Evolutionary conservation across 306 rosid genomes (phyloP), one percentile per base, ranked within the genome.

Genomic region (Dryas octopetala): DNA sequence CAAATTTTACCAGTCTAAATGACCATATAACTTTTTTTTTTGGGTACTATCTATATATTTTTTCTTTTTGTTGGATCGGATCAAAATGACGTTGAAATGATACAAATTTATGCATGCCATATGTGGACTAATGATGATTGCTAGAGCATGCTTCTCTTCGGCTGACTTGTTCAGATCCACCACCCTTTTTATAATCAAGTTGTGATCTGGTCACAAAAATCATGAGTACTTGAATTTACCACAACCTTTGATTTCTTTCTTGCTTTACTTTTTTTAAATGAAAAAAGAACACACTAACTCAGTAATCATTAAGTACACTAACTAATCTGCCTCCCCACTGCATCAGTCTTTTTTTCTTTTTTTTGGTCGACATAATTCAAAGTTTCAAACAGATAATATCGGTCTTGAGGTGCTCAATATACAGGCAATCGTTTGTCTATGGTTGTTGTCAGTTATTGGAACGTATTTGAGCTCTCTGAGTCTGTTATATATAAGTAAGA

Each of bases 391-490:
- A 32, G 2, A 32, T 32, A 32, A 32, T 32, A 32, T 32, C 38
- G 2, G 38, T 32, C 38, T 32, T 66, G 44, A 26, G 67, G 11
- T 68, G 49, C 38, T 63, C 74, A 40, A 79, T 66, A 48, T 82
- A 58, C 89, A 90, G 98, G 86, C 88, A 77, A 62, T 81, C 4
- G 13, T 45, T 6, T 46, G 88, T 59, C 88, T 90, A 43, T 86
- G 86, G 90, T 32, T 89, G 62, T 4, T 87, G 66, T 93, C 98
- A 16, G 48, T 80, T 13, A 53, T 87, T 65, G 98, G 91, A 52
- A 62, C 28, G 77, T 76, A 17, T 61, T 61, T 87, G 54, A 83
- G 69, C 84, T 47, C 81, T 23, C 52, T 80, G 66, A 89, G 80
- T 83, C 86, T 89, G 11, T 41, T 85, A 41, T 93, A 71, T 68